phyloP scores from a whole-genome alignment of 768 basidiomycete species.

The Baorangia bicolor region DNA sequence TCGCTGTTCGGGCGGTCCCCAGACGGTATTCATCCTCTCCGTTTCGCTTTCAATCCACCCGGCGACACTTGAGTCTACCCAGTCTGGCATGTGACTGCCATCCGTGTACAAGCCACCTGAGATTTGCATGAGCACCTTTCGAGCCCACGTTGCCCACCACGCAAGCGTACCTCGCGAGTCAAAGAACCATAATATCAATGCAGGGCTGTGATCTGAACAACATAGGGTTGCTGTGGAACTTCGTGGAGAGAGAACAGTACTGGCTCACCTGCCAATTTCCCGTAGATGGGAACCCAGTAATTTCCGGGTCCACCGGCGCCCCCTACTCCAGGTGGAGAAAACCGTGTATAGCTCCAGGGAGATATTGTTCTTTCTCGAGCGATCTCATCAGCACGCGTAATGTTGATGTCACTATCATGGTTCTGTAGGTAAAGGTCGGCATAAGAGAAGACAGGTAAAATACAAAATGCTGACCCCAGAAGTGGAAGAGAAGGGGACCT shows the following conservation, averaged over 20 bases:
- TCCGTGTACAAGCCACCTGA: constrained; percentile 51
- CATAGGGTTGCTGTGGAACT: not conserved
- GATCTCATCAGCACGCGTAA: constrained; percentile 68
- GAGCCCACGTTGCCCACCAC: not conserved
- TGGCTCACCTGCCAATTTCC: constrained; percentile 31
- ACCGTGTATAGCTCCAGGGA: constrained; percentile 59
- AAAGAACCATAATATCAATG: constrained; percentile 69
- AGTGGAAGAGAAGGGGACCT: constrained; percentile 64
- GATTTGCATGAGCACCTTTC: constrained; percentile 3
- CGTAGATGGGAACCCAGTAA: constrained; percentile 75
- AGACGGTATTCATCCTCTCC: constrained; percentile 49
- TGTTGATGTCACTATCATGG: constrained; percentile 72
- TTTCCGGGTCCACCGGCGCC: constrained; percentile 64
- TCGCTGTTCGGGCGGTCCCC: constrained; percentile 54
- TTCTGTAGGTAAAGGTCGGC: constrained; percentile 43
- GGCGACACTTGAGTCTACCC: constrained; percentile 65
- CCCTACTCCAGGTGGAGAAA: constrained; percentile 59
- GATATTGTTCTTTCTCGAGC: constrained; percentile 57
- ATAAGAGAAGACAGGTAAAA: not conserved
- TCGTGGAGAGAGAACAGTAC: not conserved
- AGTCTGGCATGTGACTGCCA: constrained; percentile 53
- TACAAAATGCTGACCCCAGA: constrained; percentile 53
- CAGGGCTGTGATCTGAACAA: constrained; percentile 41
- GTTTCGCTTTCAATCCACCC: constrained; percentile 60
- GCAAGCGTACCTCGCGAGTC: constrained; percentile 59